These are phyloP conservation scores for Ramaria rubella DNA, from an alignment of 768 basidiomycete species.

Conservation along the genomic window DNA sequence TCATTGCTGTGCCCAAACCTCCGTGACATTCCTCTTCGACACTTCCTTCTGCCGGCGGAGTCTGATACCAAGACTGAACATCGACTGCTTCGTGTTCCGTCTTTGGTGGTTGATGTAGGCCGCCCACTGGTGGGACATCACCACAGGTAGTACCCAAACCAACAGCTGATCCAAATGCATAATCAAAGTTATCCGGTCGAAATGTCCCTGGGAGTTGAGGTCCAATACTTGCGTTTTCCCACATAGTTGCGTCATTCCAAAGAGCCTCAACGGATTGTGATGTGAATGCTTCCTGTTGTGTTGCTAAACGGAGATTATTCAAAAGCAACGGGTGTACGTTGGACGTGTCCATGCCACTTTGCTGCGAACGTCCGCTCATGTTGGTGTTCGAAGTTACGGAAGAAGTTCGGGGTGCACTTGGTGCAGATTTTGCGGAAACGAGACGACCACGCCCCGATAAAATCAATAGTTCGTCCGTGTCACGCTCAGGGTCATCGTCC, in stretches of 20 bases:
- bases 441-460: slow-evolving; percentile 7
- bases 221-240: not conserved
- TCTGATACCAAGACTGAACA: not conserved
- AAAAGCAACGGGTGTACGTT: not conserved
- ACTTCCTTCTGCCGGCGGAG: not conserved
- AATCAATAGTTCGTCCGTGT: slow-evolving; percentile 4
- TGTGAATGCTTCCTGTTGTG: not conserved
- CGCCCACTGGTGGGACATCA: no score
- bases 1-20: slow-evolving; percentile 6
- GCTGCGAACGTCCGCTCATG: not conserved
- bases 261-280: not conserved
- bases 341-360: not conserved
- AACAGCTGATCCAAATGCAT: not conserved
- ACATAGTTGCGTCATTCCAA: not conserved
- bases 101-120: not conserved
- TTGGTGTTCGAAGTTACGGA: not conserved
- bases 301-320: slow-evolving; percentile 4
- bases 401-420: not conserved
- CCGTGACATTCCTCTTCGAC: slow-evolving; percentile 4
- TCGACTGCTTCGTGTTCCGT: not conserved
- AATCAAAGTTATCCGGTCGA: not conserved
- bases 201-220: not conserved
- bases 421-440: not conserved
- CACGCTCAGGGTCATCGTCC: not conserved
- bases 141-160: no score